Conservation (phyloP, 2,329 filamentous ascomycete species). For the Drechslera avenae region DNA sequence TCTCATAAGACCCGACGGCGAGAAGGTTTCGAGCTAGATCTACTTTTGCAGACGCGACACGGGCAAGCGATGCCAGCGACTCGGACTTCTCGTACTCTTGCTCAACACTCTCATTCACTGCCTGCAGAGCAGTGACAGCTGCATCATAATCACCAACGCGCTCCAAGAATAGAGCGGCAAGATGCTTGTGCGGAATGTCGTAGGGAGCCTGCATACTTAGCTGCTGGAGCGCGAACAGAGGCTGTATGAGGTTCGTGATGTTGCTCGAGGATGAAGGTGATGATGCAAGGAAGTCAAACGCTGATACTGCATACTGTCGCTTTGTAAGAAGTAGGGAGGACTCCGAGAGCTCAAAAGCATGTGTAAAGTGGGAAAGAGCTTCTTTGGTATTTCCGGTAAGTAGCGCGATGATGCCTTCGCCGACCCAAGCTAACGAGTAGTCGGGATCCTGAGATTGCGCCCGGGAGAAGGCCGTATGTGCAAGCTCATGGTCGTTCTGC, state of each 20-base stretch:
- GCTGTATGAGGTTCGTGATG: conserved; percentile 72
- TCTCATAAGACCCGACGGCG: conserved; percentile 66
- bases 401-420: conserved; percentile 84
- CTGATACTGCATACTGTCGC: conserved; percentile 76
- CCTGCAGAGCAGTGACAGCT: conserved; percentile 67
- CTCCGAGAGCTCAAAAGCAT: conserved; percentile 90
- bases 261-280: conserved; percentile 58
- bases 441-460: conserved; percentile 95
- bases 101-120: conserved; percentile 73
- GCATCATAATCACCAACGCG: conserved; percentile 71
- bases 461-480: conserved; percentile 85
- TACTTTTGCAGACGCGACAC: conserved; percentile 80
- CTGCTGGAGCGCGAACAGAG: conserved; percentile 86
- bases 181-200: conserved; percentile 75
- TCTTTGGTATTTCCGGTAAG: conserved; percentile 75
- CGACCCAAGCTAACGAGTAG: conserved; percentile 90
- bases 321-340: conserved; percentile 74
- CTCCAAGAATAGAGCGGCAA: conserved; percentile 81
- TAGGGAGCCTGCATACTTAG: conserved; percentile 72
- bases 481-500: conserved; percentile 82
- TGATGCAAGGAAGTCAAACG: conserved; percentile 79
- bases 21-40: conserved; percentile 87
- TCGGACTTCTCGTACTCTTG: conserved; percentile 84
- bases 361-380: conserved; percentile 83
- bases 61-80: conserved; percentile 71